Evolutionary conservation across 2,329 filamentous ascomycete genomes (phyloP).

Genomic region (Penicillium psychrosexuale): DNA sequence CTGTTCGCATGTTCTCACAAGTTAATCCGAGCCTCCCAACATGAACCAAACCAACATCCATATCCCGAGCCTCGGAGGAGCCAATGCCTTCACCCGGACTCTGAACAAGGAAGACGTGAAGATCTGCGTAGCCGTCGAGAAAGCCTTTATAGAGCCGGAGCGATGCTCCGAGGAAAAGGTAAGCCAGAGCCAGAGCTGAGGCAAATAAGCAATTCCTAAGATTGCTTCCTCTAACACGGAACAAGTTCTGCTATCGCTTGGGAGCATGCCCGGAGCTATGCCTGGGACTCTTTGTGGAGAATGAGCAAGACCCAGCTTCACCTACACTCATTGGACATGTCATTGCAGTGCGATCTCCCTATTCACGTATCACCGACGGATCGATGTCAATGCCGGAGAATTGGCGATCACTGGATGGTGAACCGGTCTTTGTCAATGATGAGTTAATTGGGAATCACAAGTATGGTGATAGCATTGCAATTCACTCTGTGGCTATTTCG

Average conservation of each 20-base stretch:
- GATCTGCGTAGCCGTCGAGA: slow-evolving; percentile 13
- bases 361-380: slow-evolving; percentile 10
- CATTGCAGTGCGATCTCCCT: slow-evolving; percentile 9
- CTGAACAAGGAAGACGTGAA: slow-evolving; percentile 13
- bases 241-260: slow-evolving; percentile 18
- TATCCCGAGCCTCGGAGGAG: slow-evolving; percentile 2
- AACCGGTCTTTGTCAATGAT: slow-evolving; percentile 1
- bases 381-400: slow-evolving; percentile 18
- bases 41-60: slow-evolving; percentile 5
- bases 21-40: neutral
- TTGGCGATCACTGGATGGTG: slow-evolving; percentile 8
- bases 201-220: neutral
- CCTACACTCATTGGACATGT: slow-evolving; percentile 16
- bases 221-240: neutral
- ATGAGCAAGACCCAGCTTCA: neutral
- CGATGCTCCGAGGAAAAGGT: slow-evolving; percentile 21
- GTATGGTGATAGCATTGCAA: slow-evolving; percentile 8
- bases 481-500: slow-evolving; percentile 17
- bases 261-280: slow-evolving; percentile 9
- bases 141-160: slow-evolving; percentile 14
- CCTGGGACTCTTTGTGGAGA: slow-evolving; percentile 14
- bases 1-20: no score
- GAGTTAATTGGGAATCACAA: slow-evolving; percentile 18
- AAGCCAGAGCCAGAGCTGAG: neutral
- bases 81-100: slow-evolving; percentile 10